Evolutionary conservation across 2,329 filamentous ascomycete genomes (phyloP), one percentile per base, ranked within the genome.

Genomic region (Ceratocystis huliohia): DNA sequence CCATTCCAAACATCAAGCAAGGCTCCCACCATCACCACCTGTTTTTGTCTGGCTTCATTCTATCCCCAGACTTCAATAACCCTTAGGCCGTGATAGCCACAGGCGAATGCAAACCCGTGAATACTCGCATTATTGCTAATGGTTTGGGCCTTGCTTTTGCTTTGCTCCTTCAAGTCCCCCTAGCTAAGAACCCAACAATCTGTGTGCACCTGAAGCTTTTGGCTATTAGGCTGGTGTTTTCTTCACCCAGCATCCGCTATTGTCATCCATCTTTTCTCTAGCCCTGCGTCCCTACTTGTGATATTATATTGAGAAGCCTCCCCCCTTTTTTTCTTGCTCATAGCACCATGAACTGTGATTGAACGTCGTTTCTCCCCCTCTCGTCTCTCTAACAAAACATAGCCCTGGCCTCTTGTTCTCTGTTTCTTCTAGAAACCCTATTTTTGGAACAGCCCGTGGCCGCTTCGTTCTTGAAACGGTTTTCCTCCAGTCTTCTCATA

Each of bases 391-490:
- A 17, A 17, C 48, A 59, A 37, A 33, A 25, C n/a, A 25, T n/a
- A 17, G 20, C 20, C 45, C 45, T 20, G 15, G 17, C 45, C 45
- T 48, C 5, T 20, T 30, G 13, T 22, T 37, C 53, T 59, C 6
- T 33, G 53, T 59, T n/a, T 59, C 20, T 33, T 30, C 53, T 30
- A 59, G 28, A 30, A 50, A 33, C 53, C 25, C 53, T 59, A 59
- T 33, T 59, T 59, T 33, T 59, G 53, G 28, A 33, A 25, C 13
- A 17, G 53, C 28, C 22, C 30, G 33, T 37, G 1, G 33, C 33
- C 33, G 33, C 33, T 28, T 57, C 53, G 25, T 17, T 59, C 53
- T 59, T 59, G 53, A 59, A 59, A 59, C 53, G 53, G 15, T 33
- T 57, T 57, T 10, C 37, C 22, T 30, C 33, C 33, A 30, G 25